These are phyloP conservation scores for Cenchrus fungigraminus DNA, from an alignment of 176 grass and related monocot genomes.

Conservation along the genomic window DNA sequence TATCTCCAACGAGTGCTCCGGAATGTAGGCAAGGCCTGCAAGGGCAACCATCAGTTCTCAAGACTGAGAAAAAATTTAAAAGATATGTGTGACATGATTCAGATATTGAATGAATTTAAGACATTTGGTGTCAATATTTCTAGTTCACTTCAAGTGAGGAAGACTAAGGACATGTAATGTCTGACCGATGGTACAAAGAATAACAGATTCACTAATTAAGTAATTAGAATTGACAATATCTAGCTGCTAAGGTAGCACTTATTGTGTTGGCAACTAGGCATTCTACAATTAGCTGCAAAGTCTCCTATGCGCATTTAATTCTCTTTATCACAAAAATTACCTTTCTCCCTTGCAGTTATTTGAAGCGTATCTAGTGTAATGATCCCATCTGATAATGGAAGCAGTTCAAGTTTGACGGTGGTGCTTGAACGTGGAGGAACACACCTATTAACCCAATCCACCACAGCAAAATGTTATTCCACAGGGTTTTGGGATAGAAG, in stretches of 20 bases:
- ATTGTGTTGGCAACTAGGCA: background rate
- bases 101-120: slow-evolving; percentile 15
- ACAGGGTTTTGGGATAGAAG: slow-evolving; percentile 25
- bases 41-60: background rate
- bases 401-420: slow-evolving; percentile 90
- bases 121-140: slow-evolving; percentile 11
- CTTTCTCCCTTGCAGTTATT: slow-evolving; percentile 97
- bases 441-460: slow-evolving; percentile 62
- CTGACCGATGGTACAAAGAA: slow-evolving; percentile 10
- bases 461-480: slow-evolving; percentile 19
- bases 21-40: slow-evolving; percentile 80
- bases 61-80: background rate
- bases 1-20: slow-evolving; percentile 92
- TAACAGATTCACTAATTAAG: background rate
- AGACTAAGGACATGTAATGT: background rate
- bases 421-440: slow-evolving; percentile 86
- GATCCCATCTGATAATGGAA: slow-evolving; percentile 95
- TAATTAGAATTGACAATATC: background rate
- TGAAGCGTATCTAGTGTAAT: slow-evolving; percentile 91
- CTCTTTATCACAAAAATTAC: slow-evolving; percentile 42
- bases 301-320: background rate
- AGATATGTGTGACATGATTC: background rate
- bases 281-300: background rate
- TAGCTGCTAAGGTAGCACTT: background rate
- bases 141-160: background rate